Evolutionary conservation across 345 rosid species (phyloP).

Genomic region (Diplotaxis tenuifolia): DNA sequence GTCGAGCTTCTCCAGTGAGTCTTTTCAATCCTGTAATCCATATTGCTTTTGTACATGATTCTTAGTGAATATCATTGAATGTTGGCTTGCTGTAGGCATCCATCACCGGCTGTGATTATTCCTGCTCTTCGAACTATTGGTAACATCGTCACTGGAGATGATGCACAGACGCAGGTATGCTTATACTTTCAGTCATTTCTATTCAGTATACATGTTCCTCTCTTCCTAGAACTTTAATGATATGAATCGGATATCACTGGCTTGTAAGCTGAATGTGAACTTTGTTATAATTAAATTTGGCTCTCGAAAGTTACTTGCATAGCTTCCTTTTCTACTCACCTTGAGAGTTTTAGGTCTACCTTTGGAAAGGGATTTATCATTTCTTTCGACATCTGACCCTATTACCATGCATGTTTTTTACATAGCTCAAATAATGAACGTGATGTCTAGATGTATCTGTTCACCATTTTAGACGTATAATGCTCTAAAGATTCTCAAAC

Average conservation of each 20-base stretch:
- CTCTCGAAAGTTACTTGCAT: slow-evolving; percentile 1
- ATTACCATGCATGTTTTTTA: neutral
- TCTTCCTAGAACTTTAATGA: neutral
- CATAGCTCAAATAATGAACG: neutral
- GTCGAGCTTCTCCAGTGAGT: slow-evolving; percentile 85
- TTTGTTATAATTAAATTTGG: neutral
- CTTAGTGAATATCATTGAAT: neutral
- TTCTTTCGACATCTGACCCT: neutral
- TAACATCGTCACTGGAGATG: slow-evolving; percentile 84
- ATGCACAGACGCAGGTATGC: slow-evolving; percentile 62
- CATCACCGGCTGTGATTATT: slow-evolving; percentile 73
- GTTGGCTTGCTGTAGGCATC: slow-evolving; percentile 45
- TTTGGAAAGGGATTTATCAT: neutral
- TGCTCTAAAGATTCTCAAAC: neutral
- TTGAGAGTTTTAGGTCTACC: neutral
- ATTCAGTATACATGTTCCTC: neutral
- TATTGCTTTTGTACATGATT: neutral
- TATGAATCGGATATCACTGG: neutral
- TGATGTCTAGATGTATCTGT: neutral
- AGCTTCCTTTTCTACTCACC: neutral
- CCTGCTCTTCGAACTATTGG: slow-evolving; percentile 87
- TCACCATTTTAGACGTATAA: neutral
- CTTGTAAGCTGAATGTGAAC: slow-evolving; percentile 4
- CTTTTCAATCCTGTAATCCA: neutral
- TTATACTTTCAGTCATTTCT: neutral